These are phyloP conservation scores for Darksidea phi DNA, from an alignment of 495 filamentous ascomycete genomes.

Conservation along the genomic window DNA sequence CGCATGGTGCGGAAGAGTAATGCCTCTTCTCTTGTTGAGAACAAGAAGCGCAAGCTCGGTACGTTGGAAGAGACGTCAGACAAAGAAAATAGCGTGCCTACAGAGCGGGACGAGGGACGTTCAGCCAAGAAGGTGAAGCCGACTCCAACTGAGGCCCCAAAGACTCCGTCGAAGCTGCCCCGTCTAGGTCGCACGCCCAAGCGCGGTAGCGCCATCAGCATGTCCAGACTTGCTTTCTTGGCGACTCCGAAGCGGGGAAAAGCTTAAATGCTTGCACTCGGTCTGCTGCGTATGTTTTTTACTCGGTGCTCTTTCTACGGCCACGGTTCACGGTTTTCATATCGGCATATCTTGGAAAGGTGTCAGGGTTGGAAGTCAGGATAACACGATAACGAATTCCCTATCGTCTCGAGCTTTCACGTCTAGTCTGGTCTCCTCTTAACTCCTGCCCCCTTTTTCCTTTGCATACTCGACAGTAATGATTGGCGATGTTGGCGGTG, in stretches of 20 bases:
- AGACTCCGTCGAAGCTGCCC: conserved; percentile 26
- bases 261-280: neutral
- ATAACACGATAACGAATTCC: too few species aligned
- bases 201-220: conserved; percentile 33
- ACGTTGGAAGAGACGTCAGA: conserved; percentile 23
- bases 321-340: too few species aligned
- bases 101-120: conserved; percentile 26
- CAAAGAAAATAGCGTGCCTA: conserved; percentile 34
- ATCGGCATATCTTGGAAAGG: too few species aligned
- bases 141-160: conserved; percentile 11
- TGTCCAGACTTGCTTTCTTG: conserved; percentile 42
- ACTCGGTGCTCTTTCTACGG: too few species aligned
- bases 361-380: too few species aligned
- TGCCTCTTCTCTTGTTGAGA: conserved; percentile 15
- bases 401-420: too few species aligned
- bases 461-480: too few species aligned
- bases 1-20: conserved; percentile 33
- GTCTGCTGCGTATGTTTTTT: too few species aligned
- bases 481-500: too few species aligned
- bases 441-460: too few species aligned
- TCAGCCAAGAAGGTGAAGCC: conserved; percentile 40
- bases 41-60: conserved; percentile 45
- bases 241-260: conserved; percentile 40
- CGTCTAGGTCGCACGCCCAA: conserved; percentile 26
- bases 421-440: too few species aligned